Conservation (phyloP, 225 moss, liverwort and hornwort genomes). For the Bryum argenteum region DNA sequence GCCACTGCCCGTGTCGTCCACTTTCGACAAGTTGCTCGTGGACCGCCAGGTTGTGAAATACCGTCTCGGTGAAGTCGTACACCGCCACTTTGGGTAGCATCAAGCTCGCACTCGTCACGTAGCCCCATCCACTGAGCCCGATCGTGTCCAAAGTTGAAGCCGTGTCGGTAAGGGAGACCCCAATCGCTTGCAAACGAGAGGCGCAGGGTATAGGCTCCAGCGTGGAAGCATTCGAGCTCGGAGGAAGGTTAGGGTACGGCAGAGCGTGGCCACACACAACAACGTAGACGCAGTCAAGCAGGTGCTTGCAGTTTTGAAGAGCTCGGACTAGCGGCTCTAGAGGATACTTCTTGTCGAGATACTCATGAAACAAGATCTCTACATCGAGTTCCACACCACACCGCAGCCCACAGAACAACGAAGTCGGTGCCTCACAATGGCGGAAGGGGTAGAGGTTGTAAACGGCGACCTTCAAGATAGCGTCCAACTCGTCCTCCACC, state of each 20-base stretch:
- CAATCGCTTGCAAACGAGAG: slow-evolving; percentile 26
- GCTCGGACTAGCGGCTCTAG: not conserved
- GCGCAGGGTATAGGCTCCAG: slow-evolving; percentile 26
- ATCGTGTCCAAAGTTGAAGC: slow-evolving; percentile 20
- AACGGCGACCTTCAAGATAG: slow-evolving; percentile 25
- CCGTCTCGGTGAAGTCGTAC: slow-evolving; percentile 29
- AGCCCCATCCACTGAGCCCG: slow-evolving; percentile 31
- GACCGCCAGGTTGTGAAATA: slow-evolving; percentile 41
- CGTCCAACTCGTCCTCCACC: slow-evolving; percentile 20
- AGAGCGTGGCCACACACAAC: slow-evolving; percentile 33
- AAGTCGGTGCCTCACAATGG: not conserved
- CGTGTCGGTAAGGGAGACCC: slow-evolving; percentile 12
- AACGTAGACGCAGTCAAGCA: slow-evolving; percentile 37
- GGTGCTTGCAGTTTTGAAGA: slow-evolving; percentile 29
- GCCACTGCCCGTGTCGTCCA: slow-evolving; percentile 7
- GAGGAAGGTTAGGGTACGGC: not conserved
- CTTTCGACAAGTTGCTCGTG: slow-evolving; percentile 27
- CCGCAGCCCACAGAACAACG: no score
- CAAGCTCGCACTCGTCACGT: slow-evolving; percentile 21
- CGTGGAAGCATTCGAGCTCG: not conserved
- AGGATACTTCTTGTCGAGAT: slow-evolving; percentile 26
- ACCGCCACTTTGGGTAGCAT: slow-evolving; percentile 29
- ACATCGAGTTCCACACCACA: no score
- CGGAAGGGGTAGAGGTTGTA: slow-evolving; percentile 19
- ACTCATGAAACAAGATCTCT: not conserved